phyloP scores from a whole-genome alignment of 176 grass and related monocot genomes.

The Musa itinerans region DNA sequence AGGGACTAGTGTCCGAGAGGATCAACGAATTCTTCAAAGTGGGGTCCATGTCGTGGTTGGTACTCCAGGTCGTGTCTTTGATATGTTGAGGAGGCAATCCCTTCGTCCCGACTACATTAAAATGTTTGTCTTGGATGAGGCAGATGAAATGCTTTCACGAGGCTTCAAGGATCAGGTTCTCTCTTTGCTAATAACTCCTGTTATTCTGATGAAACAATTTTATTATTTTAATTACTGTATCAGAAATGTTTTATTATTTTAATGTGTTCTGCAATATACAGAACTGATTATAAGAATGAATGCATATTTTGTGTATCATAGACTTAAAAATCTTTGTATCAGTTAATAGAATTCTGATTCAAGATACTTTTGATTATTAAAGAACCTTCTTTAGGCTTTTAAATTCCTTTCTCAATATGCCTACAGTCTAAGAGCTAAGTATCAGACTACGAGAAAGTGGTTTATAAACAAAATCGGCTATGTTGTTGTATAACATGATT shows the following conservation, averaged over 20 bases:
- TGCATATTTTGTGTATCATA: too few relatives aligned
- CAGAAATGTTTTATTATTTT: background rate
- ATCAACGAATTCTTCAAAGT: slow-evolving; percentile 66
- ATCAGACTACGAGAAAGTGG: too few relatives aligned
- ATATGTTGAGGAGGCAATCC: slow-evolving; percentile 59
- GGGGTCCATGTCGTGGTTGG: slow-evolving; percentile 80
- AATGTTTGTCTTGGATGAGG: slow-evolving; percentile 88
- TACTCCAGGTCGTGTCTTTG: slow-evolving; percentile 68
- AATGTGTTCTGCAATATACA: too few relatives aligned
- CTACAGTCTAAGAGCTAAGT: too few relatives aligned
- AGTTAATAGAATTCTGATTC: too few relatives aligned
- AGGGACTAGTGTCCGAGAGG: slow-evolving; percentile 67
- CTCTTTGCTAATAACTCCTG: background rate
- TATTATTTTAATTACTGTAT: background rate
- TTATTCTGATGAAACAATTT: background rate
- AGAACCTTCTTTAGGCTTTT: too few relatives aligned
- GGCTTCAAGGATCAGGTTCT: slow-evolving; percentile 82
- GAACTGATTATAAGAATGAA: too few relatives aligned
- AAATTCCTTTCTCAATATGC: too few relatives aligned
- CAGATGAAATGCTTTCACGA: slow-evolving; percentile 78
- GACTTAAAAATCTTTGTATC: too few relatives aligned
- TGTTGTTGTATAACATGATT: too few relatives aligned
- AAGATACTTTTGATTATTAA: too few relatives aligned
- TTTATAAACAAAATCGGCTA: too few relatives aligned
- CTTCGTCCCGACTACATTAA: slow-evolving; percentile 54